Base-by-base conservation (phyloP, 257 asterid genomes). In the Pogostemon cablin region DNA sequence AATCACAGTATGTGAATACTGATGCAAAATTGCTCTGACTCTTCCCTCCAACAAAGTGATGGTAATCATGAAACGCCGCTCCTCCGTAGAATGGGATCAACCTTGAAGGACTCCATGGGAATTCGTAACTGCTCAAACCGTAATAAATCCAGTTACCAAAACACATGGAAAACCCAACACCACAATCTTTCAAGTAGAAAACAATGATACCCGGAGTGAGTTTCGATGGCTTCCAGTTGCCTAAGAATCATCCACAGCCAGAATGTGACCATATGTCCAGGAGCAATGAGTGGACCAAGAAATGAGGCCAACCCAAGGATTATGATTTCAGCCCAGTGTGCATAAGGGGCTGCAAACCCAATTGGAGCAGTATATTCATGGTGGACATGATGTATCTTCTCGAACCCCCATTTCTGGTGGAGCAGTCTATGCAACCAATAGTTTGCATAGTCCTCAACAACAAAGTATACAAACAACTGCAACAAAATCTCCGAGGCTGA, bases 21-120 rank as follows among this genome's bases (percentile, higher is more conserved):
- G 93, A 90, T 54, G 96, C 91, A 43, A 90, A 90, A 70, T 90
- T 90, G 82, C 89, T 88, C 38, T 86, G 90, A 67, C 96, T 80
- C 65, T 80, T 85, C 37, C 49, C 90, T 17, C 96, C 97, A 71
- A 90, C 97, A 62, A 67, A 83, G 72, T 88, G 96, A 62, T 90
- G 96, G 77, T 90, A 88, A 62, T 90, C 97, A 67, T 90, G 97
- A 82, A 80, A 81, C n/a, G 54, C 74, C 6, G 96, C 86, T 52
- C 95, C 97, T 49, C 97, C 97, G 61, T 90, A 90, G 65, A 90
- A 90, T 7, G 97, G 96, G 49, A 90, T 88, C 47, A 72, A 78
- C 65, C 82, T 90, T 32, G 83, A 75, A 41, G 93, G 96, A 68
- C 88, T 88, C 96, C 97, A 86, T 1, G 93, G 96, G 72, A 88